Evolutionary conservation across 331 rosid species (phyloP), one percentile per base, ranked within the genome.

Genomic region (Prunus yedoensis): DNA sequence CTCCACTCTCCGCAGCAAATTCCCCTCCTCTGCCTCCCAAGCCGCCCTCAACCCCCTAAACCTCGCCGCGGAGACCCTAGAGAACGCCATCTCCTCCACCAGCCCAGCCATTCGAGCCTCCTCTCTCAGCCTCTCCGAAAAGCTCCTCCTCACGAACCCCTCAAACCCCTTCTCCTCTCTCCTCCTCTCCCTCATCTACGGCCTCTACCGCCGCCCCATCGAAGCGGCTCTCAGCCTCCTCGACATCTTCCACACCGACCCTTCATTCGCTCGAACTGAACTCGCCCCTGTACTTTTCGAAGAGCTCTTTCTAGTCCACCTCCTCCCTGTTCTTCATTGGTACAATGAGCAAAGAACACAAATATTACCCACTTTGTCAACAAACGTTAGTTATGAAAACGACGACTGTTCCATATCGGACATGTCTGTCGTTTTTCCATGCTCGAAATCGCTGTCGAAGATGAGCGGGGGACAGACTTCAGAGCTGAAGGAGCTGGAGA

Each of bases 401-500:
- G 53, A 23, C 2, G 96, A 85, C 15, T 66, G 54, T 46, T 90
- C 96, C 3, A 50, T 66, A 1, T 61, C 51, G 1, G 87, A 80
- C 1, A 81, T 72, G 45, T 79, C 85, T 8, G 73, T 46, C 63
- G 83, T 67, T 1, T 52, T 91, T 17, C 82, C 92, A 8, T 60
- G 78, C 14, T 25, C 88, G 27, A 88, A 89, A 68, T 80, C 83
- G 76, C 46, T 93, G 77, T 88, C 98, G 60, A 85, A 57, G 77
- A 85, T 93, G 90, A 93, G 93, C 61, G 79, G 61, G 32, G 91
- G 18, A 18, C 97, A 93, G 77, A 79, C 94, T 11, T 67, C 77
- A 35, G 83, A 80, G 83, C 84, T 93, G 60, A 91, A 86, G 87
- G 88, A 83, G 51, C 38, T 93, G 81, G 97, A 93, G 84, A 76